These are phyloP conservation scores for Fomitopsis schrenkii DNA, from an alignment of 1,284 basidiomycete species.

Conservation along the genomic window DNA sequence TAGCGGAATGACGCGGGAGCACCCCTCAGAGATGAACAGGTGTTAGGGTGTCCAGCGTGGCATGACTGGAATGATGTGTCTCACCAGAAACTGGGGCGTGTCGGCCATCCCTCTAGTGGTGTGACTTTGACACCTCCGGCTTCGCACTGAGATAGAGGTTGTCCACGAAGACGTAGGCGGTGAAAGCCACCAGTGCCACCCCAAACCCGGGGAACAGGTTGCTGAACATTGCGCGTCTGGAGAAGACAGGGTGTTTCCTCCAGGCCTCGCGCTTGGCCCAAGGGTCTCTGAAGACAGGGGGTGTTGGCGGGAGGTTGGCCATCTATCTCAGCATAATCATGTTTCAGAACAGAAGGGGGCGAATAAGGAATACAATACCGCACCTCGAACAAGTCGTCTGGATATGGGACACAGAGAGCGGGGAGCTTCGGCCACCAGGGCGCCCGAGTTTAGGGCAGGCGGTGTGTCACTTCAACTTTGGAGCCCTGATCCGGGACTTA, in stretches of 20 bases:
- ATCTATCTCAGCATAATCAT: constrained; percentile 29
- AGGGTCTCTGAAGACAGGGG: constrained; percentile 83
- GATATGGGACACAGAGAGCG: constrained; percentile 4
- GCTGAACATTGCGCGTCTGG: constrained; percentile 80
- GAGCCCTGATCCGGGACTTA: constrained; percentile 20
- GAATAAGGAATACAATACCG: neutral
- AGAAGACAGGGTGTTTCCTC: constrained; percentile 87
- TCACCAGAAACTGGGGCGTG: neutral
- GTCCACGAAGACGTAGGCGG: constrained; percentile 85
- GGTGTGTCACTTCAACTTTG: constrained; percentile 49
- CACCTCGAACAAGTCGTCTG: neutral
- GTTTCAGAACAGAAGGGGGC: neutral
- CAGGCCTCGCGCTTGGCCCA: constrained; percentile 95
- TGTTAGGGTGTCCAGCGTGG: neutral
- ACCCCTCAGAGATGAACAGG: neutral
- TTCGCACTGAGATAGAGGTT: constrained; percentile 43
- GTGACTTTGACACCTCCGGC: neutral
- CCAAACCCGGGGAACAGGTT: constrained; percentile 92
- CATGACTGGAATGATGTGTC: neutral
- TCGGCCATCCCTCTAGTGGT: neutral
- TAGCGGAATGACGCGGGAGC: neutral
- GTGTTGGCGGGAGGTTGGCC: constrained; percentile 36
- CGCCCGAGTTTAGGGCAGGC: constrained; percentile 58
- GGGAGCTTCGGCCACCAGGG: constrained; percentile 23
- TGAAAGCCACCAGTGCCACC: constrained; percentile 86